Percentiles rank a stretch among this genome's conserved stretches.
Conservation (phyloP, 2,329 filamentous ascomycete genomes). For the Penicillium sp. region DNA sequence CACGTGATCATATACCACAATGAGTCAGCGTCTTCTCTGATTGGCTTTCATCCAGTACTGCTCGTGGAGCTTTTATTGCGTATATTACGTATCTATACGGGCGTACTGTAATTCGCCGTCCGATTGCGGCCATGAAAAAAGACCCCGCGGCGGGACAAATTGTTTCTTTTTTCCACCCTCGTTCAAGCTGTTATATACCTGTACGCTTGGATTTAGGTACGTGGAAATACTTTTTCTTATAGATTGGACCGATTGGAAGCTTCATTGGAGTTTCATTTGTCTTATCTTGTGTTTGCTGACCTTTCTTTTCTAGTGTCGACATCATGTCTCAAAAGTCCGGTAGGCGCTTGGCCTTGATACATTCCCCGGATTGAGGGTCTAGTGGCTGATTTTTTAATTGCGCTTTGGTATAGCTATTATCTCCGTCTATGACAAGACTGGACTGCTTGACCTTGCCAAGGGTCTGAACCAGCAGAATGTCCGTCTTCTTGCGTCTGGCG, state of each 20-base stretch:
- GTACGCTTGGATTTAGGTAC: conserved; percentile 22
- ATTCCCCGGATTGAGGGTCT: conserved; percentile 18
- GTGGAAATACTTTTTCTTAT: not conserved
- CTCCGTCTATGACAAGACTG: conserved; percentile 98
- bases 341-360: conserved; percentile 26
- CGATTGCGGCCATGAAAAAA: conserved; percentile 21
- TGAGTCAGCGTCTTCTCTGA: not conserved
- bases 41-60: not conserved
- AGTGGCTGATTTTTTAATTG: conserved; percentile 9
- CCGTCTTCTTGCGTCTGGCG: conserved; percentile 88
- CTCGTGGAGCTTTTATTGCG: not conserved
- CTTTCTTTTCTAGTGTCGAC: conserved; percentile 7
- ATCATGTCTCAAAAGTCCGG: conserved; percentile 45
- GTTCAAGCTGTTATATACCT: conserved; percentile 14
- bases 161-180: conserved; percentile 20
- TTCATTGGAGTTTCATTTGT: not conserved
- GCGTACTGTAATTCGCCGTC: conserved; percentile 5
- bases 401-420: conserved; percentile 68
- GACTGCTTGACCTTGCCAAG: conserved; percentile 87
- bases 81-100: conserved; percentile 10
- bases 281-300: not conserved
- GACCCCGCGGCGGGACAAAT: conserved; percentile 27
- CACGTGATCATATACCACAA: conserved; percentile 14
- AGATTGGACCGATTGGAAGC: not conserved
- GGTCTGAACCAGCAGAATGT: conserved; percentile 86